Evolutionary conservation across 1,284 basidiomycete species (phyloP).

Genomic region (Ceratobasidium papillatum): DNA sequence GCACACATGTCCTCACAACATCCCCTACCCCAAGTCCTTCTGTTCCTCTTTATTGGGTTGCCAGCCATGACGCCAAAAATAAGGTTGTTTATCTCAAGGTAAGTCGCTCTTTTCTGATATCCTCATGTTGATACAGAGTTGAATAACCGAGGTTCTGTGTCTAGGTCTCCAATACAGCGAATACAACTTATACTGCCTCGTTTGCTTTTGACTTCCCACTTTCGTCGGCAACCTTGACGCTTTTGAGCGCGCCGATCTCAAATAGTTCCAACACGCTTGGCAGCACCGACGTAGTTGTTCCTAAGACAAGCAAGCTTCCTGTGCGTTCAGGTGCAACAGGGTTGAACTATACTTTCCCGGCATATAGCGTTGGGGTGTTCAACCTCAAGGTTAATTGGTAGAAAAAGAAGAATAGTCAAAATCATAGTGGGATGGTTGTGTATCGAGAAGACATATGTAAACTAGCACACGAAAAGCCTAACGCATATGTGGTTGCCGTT

Average conservation of each 20-base stretch:
- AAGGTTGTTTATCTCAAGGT: conserved; percentile 41
- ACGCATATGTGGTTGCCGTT: not conserved
- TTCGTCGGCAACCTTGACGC: conserved; percentile 16
- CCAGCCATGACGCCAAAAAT: conserved; percentile 47
- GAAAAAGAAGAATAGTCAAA: not conserved
- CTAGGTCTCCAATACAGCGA: conserved; percentile 52
- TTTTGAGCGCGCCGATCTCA: conserved; percentile 39
- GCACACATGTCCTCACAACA: conserved; percentile 53
- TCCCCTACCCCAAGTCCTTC: conserved; percentile 50
- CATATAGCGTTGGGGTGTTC: conserved; percentile 51
- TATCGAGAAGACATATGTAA: conserved; percentile 4
- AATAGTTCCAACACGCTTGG: conserved; percentile 45
- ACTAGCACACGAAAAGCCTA: not conserved
- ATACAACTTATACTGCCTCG: conserved; percentile 50
- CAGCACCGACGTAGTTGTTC: conserved; percentile 51
- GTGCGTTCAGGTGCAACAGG: conserved; percentile 49
- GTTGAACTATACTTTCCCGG: conserved; percentile 54
- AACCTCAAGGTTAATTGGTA: conserved; percentile 35
- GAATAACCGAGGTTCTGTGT: not conserved
- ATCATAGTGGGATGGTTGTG: not conserved
- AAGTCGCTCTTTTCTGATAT: not conserved
- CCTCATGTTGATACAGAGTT: not conserved
- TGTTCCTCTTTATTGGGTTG: conserved; percentile 53
- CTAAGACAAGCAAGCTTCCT: conserved; percentile 52
- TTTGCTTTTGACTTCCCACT: conserved; percentile 51